phyloP scores from a whole-genome alignment of 371 early-diverging fungal species.

The Syncephalastrum contaminatum region DNA sequence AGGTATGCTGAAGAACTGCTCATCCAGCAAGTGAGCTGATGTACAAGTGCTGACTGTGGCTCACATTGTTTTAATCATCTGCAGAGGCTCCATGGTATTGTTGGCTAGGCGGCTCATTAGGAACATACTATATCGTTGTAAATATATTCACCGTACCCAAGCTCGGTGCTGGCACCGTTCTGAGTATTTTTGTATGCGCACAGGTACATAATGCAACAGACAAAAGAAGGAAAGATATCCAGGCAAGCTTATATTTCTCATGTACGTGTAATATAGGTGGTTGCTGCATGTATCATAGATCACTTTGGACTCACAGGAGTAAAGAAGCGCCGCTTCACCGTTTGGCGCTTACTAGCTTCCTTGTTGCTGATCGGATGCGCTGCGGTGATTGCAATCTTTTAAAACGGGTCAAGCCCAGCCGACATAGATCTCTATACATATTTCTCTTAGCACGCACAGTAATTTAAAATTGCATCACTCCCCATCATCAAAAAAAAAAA shows the following conservation, averaged over 20 bases:
- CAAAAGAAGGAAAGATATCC: neutral
- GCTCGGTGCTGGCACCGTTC: conserved; percentile 48
- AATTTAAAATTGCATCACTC: too few species aligned
- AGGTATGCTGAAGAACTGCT: conserved; percentile 9
- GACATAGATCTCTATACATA: too few species aligned
- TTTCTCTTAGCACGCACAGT: too few species aligned
- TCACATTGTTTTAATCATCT: neutral
- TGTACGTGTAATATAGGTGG: conserved; percentile 17
- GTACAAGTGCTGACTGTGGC: neutral
- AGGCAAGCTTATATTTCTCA: neutral
- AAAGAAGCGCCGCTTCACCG: conserved; percentile 12
- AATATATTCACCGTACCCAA: conserved; percentile 48
- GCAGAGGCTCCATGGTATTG: conserved; percentile 36
- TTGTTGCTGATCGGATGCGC: conserved; percentile 16
- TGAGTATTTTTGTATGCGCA: conserved; percentile 53
- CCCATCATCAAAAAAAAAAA: too few species aligned
- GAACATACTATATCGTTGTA: conserved; percentile 51
- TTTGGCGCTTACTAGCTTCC: conserved; percentile 14
- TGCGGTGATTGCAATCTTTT: conserved; percentile 18
- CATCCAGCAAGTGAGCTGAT: neutral
- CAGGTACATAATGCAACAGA: conserved; percentile 23
- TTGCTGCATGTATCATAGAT: conserved; percentile 51
- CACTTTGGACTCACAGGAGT: conserved; percentile 46
- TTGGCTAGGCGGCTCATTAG: conserved; percentile 46
- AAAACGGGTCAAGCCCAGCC: neutral